Conservation (phyloP, 2,329 filamentous ascomycete genomes). For the Pseudocercospora cruenta region DNA sequence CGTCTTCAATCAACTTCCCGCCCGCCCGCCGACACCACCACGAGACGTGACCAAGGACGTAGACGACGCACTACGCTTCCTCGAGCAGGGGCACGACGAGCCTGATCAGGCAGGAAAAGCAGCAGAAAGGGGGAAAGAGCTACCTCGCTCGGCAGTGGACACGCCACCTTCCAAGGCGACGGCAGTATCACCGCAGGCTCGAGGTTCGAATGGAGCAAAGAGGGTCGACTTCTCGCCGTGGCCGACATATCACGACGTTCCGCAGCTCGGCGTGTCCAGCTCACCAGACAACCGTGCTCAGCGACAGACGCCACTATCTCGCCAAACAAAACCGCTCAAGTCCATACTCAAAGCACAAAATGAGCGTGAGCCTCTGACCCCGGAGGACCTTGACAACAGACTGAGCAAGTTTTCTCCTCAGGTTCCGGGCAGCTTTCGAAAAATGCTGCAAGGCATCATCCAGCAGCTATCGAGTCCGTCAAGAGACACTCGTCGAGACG, state of each 20-base stretch:
- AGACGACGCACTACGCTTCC: constrained; percentile 40
- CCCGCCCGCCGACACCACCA: constrained; percentile 61
- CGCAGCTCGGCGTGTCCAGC: constrained; percentile 36
- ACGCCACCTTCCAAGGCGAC: constrained; percentile 24
- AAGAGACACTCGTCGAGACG: constrained; percentile 74
- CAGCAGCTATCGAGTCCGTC: constrained; percentile 78
- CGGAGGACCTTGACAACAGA: constrained; percentile 45
- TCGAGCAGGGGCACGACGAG: constrained; percentile 42
- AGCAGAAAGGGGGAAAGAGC: constrained; percentile 1
- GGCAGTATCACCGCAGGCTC: constrained; percentile 39
- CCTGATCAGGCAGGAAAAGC: constrained; percentile 1
- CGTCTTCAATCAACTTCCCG: constrained; percentile 51
- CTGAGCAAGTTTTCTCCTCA: constrained; percentile 48
- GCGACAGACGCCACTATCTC: constrained; percentile 45
- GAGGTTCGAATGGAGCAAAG: constrained; percentile 50
- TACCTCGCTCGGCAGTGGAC: constrained; percentile 12
- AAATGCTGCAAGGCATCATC: constrained; percentile 83
- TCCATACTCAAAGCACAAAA: constrained; percentile 79
- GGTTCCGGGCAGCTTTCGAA: constrained; percentile 64
- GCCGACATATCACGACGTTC: constrained; percentile 52
- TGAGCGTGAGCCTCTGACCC: constrained; percentile 42
- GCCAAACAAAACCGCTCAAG: constrained; percentile 62
- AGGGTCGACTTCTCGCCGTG: constrained; percentile 66
- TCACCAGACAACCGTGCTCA: constrained; percentile 45
- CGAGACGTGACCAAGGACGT: constrained; percentile 50